A percentile compares a stretch with the other conserved stretches of the same genome.
Conservation (phyloP, 805 yeast genomes). For the Candida andamanensis region DNA sequence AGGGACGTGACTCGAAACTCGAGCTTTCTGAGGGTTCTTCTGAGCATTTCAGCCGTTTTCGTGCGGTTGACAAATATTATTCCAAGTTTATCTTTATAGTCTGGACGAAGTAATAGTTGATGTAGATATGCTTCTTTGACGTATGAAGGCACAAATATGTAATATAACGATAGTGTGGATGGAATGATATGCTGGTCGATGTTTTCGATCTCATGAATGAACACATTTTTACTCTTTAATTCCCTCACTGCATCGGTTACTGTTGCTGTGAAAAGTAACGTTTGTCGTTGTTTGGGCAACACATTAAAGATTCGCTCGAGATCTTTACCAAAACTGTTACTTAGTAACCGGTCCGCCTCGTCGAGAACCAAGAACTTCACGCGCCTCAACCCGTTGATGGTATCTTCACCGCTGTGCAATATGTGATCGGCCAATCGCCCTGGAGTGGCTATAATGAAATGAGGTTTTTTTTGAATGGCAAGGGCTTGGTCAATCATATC, state of each 20-base stretch:
- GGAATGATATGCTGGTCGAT: slow-evolving; percentile 81
- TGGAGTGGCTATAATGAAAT: slow-evolving; percentile 94
- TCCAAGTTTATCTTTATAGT: slow-evolving; percentile 60
- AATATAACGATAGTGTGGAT: slow-evolving; percentile 56
- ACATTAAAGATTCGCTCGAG: slow-evolving; percentile 65
- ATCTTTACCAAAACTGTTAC: slow-evolving; percentile 78
- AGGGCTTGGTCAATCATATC: slow-evolving; percentile 87
- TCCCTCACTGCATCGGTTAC: slow-evolving; percentile 88
- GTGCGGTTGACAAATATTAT: slow-evolving; percentile 92
- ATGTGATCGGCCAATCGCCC: slow-evolving; percentile 95
- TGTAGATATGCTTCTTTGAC: slow-evolving; percentile 87
- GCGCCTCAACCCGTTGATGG: slow-evolving; percentile 70
- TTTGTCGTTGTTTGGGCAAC: slow-evolving; percentile 77
- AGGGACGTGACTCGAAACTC: slow-evolving; percentile 82
- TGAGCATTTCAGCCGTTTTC: slow-evolving; percentile 78
- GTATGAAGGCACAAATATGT: slow-evolving; percentile 75
- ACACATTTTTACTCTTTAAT: slow-evolving; percentile 62
- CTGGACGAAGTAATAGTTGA: slow-evolving; percentile 57
- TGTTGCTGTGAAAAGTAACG: slow-evolving; percentile 90
- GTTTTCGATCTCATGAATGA: slow-evolving; percentile 69
- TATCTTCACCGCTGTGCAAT: slow-evolving; percentile 81
- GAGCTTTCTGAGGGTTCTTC: slow-evolving; percentile 68
- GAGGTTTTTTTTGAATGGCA: slow-evolving; percentile 78
- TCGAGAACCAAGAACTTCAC: slow-evolving; percentile 82
- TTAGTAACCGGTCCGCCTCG: slow-evolving; percentile 91